Conservation (phyloP, 495 filamentous ascomycete genomes). For the Penicillium steckii region DNA sequence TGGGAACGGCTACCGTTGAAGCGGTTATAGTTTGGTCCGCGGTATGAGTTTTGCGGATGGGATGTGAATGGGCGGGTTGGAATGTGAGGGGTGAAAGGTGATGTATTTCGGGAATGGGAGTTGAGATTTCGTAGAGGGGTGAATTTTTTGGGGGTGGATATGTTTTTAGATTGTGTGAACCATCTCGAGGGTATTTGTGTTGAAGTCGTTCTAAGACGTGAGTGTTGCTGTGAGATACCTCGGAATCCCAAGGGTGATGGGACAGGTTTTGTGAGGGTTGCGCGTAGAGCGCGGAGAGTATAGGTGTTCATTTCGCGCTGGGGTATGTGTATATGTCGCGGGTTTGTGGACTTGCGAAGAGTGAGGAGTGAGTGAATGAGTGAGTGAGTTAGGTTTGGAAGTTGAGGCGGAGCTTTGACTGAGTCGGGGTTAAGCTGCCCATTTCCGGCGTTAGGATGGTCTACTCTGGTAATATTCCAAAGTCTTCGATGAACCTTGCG, state of each 20-base stretch:
- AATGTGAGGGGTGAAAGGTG: neutral
- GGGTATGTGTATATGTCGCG: slow-evolving; percentile 2
- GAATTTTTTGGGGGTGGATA: neutral
- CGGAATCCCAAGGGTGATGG: neutral
- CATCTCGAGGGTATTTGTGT: slow-evolving; percentile 2
- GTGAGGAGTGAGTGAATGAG: neutral
- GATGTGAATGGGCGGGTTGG: slow-evolving; percentile 20
- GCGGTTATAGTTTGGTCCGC: slow-evolving; percentile 28
- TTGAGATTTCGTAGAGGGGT: neutral
- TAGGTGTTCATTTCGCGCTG: no score
- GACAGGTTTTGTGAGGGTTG: neutral
- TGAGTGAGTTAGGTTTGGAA: neutral
- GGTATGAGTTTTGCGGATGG: slow-evolving; percentile 2
- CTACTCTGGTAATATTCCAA: neutral
- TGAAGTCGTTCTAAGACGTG: neutral
- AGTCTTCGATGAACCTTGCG: neutral
- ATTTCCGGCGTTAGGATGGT: slow-evolving; percentile 4
- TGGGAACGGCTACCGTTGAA: slow-evolving; percentile 17
- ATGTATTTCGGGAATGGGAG: neutral
- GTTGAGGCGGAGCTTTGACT: no score
- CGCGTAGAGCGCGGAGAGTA: slow-evolving; percentile 1
- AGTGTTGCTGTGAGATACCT: neutral
- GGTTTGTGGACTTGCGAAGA: neutral
- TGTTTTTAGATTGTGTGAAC: no score
- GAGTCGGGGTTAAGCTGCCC: slow-evolving; percentile 19